Base-by-base conservation (phyloP, 2,329 filamentous ascomycete genomes). In the Pezicula carpinea region DNA sequence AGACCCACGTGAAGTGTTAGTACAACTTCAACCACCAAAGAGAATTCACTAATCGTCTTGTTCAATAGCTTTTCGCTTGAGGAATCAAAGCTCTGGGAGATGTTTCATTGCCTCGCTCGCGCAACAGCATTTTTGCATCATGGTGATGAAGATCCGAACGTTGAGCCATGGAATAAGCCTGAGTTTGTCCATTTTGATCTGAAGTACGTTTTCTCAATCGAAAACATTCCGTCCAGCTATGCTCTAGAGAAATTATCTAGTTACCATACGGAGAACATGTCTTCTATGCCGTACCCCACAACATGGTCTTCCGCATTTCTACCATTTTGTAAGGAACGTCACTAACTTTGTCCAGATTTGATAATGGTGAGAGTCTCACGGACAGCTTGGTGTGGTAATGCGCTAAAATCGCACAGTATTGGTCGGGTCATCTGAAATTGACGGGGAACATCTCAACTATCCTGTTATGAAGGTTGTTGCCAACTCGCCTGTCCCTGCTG, bases 121-220 rank as follows among this genome's bases (percentile, higher is more conserved):
- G 21, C 11, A 15, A 11, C 26, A 11, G 21, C 22, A 2, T 19
- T 23, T 17, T 22, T 40, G 5, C 38, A 40, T 15, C 38, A 40
- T 23, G 38, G 38, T 10, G n/a, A 15, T 13, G 38, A 40, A n/a
- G 38, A 40, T 29, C 22, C 19, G 6, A 40, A 11, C 8, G 11
- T 15, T 5, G 10, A 19, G 22, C 18, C 18, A 11, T 40, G 38
- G 38, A 19, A 15, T 40, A 21, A 40, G n/a, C 14, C n/a, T 15
- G 38, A 40, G 13, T 22, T 40, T n/a, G 19, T 21, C 14, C 38
- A 40, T 40, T 26, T 40, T 40, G 38, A 40, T 40, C 18, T 40
- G 11, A 40, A 40, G 38, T 40, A 40, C 21, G 38, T 40, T 3
- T 29, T 29, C 26, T 11, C 10, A 13, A 13, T 10, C 8, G 7